phyloP scores from a whole-genome alignment of 495 filamentous ascomycete genomes.

The Beverwykella pulmonaria region DNA sequence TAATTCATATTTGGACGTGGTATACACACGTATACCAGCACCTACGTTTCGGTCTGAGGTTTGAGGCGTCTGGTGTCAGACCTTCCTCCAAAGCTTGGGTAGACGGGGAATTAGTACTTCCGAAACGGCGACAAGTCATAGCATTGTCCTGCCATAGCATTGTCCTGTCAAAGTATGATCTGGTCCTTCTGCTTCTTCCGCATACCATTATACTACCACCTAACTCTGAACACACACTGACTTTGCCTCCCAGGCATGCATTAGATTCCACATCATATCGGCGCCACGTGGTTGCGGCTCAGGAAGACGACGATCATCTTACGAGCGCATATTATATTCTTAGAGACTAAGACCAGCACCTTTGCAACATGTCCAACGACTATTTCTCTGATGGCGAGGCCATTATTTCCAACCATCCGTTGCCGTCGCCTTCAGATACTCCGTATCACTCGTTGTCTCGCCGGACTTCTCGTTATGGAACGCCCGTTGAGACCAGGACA shows the following conservation, averaged over 20 bases:
- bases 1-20: background rate
- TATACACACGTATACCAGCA: constrained; percentile 4
- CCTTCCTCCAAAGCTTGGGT: background rate
- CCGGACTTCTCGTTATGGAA: constrained; percentile 56
- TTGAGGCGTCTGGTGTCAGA: constrained; percentile 12
- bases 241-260: constrained; percentile 24
- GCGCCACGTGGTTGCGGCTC: constrained; percentile 25
- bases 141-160: constrained; percentile 11
- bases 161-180: constrained; percentile 16
- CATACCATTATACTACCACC: background rate
- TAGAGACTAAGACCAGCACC: background rate
- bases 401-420: constrained; percentile 47
- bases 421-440: constrained; percentile 69
- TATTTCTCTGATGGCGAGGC: constrained; percentile 45
- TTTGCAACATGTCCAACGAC: constrained; percentile 37
- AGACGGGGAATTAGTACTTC: background rate
- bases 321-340: background rate
- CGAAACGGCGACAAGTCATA: background rate
- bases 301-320: constrained; percentile 2
- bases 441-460: constrained; percentile 64
- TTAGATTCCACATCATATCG: constrained; percentile 16
- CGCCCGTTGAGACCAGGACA: constrained; percentile 64
- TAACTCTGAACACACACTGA: constrained; percentile 2
- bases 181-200: background rate
- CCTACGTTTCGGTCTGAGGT: background rate